Evolutionary conservation across 768 basidiomycete genomes (phyloP), one percentile per base, ranked within the genome.

Genomic region (Leccinum broughii): DNA sequence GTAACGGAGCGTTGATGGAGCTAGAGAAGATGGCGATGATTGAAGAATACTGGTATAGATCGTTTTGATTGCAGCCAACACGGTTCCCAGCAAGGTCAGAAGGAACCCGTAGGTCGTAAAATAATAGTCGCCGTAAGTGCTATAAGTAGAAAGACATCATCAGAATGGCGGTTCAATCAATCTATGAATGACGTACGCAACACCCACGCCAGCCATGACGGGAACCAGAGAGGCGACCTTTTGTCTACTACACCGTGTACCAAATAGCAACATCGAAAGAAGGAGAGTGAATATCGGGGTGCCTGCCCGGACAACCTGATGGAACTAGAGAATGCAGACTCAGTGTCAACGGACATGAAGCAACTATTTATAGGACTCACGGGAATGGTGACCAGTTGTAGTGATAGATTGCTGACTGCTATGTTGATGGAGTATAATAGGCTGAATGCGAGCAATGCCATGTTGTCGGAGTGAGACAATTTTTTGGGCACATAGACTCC

Each of bases 71-170:
- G 97, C 90, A 6, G 97, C 97, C 39, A 99, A 84, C 56, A 96
- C 72, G 0, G 96, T 94, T 49, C 97, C 97, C 17, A 95, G 75
- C 14, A 99, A 81, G 0, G 97, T 98, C 22, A 99, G 81, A 69
- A 92, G 65, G 59, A 98, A 84, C 5, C 97, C 97, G 73, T 85
- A 85, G 2, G 79, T 73, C 1, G 94, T 97, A 75, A 90, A 97
- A 68, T 93, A 90, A 76, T 97, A 98, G 70, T 98, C 95, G 56
- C 95, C 97, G 59, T 93, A 96, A 6, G 95, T 97, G 13, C 93
- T 95, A 66, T 34, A 9, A 14, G 6, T n/a, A n/a, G 32, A 34
- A 30, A 28, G 39, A 13, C 20, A 10, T 55, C n/a, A n/a, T 34
- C 6, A 49, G 48, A 15, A 30, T 7, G 3, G 17, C 28, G 37